Evolutionary conservation across 2,329 filamentous ascomycete species (phyloP).

Genomic region (Neonectria sp.): DNA sequence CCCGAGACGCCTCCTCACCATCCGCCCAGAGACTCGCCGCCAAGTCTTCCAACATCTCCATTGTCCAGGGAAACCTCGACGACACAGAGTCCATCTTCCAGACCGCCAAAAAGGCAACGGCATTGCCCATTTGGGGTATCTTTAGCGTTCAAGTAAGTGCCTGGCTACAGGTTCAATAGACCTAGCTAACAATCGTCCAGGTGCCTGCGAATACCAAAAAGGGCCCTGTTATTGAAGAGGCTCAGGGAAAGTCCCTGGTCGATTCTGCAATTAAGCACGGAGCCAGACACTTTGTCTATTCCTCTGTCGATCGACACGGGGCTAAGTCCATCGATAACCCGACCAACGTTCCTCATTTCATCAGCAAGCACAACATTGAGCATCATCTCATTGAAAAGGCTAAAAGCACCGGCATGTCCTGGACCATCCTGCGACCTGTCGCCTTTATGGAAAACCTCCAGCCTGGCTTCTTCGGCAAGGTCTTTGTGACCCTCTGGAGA

Average conservation of each 20-base stretch:
- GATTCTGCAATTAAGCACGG: slow-evolving; percentile 68
- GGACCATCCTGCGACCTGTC: slow-evolving; percentile 57
- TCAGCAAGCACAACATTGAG: slow-evolving; percentile 73
- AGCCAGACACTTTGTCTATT: slow-evolving; percentile 73
- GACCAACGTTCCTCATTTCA: slow-evolving; percentile 73
- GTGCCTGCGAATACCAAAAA: slow-evolving; percentile 30
- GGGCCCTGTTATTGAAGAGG: slow-evolving; percentile 32
- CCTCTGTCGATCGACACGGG: slow-evolving; percentile 73
- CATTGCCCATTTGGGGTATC: slow-evolving; percentile 68
- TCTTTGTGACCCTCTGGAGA: slow-evolving; percentile 53
- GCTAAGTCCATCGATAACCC: slow-evolving; percentile 64
- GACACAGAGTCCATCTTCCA: slow-evolving; percentile 66
- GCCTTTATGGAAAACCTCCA: slow-evolving; percentile 59
- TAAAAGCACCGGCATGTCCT: slow-evolving; percentile 48
- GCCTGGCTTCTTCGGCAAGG: slow-evolving; percentile 48
- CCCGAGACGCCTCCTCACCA: slow-evolving; percentile 67
- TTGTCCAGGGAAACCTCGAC: slow-evolving; percentile 72
- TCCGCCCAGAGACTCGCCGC: slow-evolving; percentile 64
- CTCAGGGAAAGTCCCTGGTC: slow-evolving; percentile 70
- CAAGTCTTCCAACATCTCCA: slow-evolving; percentile 63
- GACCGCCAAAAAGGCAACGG: slow-evolving; percentile 50
- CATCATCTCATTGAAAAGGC: slow-evolving; percentile 67
- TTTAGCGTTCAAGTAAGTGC: slow-evolving; percentile 70
- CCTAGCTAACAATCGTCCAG: slow-evolving; percentile 10
- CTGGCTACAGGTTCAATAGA: neutral